Base-by-base conservation (phyloP, 2,329 filamentous ascomycete species). In the Aureobasidium sp. region DNA sequence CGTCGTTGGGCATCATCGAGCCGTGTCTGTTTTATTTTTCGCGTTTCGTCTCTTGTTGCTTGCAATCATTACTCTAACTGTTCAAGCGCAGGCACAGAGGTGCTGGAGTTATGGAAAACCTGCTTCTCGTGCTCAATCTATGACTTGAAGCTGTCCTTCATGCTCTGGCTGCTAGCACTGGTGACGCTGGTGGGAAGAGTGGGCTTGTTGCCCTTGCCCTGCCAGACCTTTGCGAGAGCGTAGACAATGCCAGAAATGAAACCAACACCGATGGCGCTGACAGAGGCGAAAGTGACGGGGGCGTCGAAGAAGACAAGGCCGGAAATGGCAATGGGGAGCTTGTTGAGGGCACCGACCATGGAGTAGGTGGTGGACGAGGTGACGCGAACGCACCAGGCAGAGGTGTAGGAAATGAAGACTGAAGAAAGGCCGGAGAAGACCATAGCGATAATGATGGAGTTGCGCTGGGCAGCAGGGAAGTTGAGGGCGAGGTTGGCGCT, bases 331-430 rank as follows among this genome's bases (percentile, higher is more conserved):
- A 99, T 92, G 45, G 94, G 94, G 36, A 99, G 87, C 82, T 99
- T 99, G 84, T 99, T 99, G 71, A 99, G 82, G 20, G 93, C 91
- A 65, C 94, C 94, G 62, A 97, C 94, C 93, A 99, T 97, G 34
- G 90, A 96, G 81, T 97, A 99, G 2, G 94, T 99, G 9, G 94
- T 99, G 20, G 92, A 97, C 0, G 92, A 96, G 8, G 94, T 97
- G 67, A 96, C 90, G 68, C 94, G 92, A 66, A 99, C 95, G 74
- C 94, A 97, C 94, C 94, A 99, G 41, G 94, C 94, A 17, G 93
- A 97, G 72, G 91, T 95, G 83, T 99, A 99, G n/a, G 93, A 97
- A 76, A 99, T 99, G 79, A 97, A 96, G 71, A 97, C 92, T 56
- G 92, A 90, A 39, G 87, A 92, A 60, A 97, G 82, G 64, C 94